Evolutionary conservation across 768 basidiomycete genomes (phyloP).

Genomic region (Cystobasidium onofrii): DNA sequence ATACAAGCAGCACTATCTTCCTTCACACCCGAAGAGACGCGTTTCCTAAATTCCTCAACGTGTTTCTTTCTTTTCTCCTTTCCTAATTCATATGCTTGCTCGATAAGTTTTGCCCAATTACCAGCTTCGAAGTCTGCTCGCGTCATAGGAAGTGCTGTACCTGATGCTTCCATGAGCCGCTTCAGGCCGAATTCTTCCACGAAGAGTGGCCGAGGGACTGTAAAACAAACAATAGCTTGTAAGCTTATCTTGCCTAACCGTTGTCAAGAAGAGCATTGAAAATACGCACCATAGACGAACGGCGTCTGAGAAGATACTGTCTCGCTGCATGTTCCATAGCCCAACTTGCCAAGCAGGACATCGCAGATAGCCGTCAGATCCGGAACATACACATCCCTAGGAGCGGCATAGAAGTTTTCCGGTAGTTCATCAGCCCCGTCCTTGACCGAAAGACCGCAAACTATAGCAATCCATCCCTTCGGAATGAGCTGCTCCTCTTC

Average conservation of each 20-base stretch:
- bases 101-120: slow-evolving; percentile 59
- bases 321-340: slow-evolving; percentile 73
- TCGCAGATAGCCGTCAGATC: slow-evolving; percentile 66
- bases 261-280: background rate
- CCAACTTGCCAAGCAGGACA: slow-evolving; percentile 69
- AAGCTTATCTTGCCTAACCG: background rate
- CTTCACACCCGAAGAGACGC: slow-evolving; percentile 32
- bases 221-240: background rate
- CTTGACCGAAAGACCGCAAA: slow-evolving; percentile 62
- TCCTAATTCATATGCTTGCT: slow-evolving; percentile 56
- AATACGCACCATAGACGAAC: slow-evolving; percentile 61
- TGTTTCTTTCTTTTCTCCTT: slow-evolving; percentile 50
- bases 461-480: slow-evolving; percentile 66
- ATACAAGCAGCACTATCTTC: slow-evolving; percentile 36
- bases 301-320: slow-evolving; percentile 68
- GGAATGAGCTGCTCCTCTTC: slow-evolving; percentile 53
- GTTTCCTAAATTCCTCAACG: slow-evolving; percentile 48
- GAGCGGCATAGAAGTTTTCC: slow-evolving; percentile 65
- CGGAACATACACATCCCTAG: slow-evolving; percentile 71
- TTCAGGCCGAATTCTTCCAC: slow-evolving; percentile 71
- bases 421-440: slow-evolving; percentile 56
- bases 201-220: slow-evolving; percentile 69
- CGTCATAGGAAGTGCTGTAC: slow-evolving; percentile 62
- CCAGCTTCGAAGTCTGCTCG: slow-evolving; percentile 63
- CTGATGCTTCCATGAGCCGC: slow-evolving; percentile 57